Evolutionary conservation across 768 basidiomycete species (phyloP), one percentile per base, ranked within the genome.

Genomic region (Tulasnella sp.): DNA sequence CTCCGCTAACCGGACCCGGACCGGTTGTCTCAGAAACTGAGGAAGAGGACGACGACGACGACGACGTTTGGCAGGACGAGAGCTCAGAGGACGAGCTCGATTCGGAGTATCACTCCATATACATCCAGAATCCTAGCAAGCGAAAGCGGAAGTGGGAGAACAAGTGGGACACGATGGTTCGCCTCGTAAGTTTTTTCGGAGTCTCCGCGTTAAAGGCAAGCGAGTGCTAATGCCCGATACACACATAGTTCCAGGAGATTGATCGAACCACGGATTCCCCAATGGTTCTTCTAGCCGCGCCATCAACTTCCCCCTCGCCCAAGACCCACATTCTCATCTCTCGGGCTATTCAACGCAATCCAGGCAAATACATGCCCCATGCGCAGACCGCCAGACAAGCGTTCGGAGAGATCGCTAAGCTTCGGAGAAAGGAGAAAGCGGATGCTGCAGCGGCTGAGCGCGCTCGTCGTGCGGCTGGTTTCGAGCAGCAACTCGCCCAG

Each of bases 51-150:
- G 80, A 81, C 24, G 80, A 81, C 36, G 80, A 81, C 18, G 80
- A 81, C 36, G 80, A 81, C 46, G 78, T 81, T n/a, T 81, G 80
- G 80, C 24, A 74, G 24, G 80, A 81, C 34, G 80, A 81, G 62
- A 74, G 68, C 34, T 73, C 68, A 68, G 80, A 81, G 52, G 80
- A 81, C 74, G 78, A 79, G 58, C 75, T 81, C 18, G 80, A 81
- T 44, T 71, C 14, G n/a, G 80, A 81, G 75, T 81, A 44, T 56
- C 80, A 81, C 52, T 77, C 73, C 19, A 79, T 68, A 36, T 81
- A 81, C 75, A 79, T 81, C 31, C 38, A 52, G 24, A 77, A 81
- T 56, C 78, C 78, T 39, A 68, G 46, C 40, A 79, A 79, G 38
- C 78, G 80, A 27, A 78, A 77, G 46, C 74, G 78, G 42, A 78